Conservation (phyloP, 768 basidiomycete genomes). For the Trichaptum fuscoviolaceum region DNA sequence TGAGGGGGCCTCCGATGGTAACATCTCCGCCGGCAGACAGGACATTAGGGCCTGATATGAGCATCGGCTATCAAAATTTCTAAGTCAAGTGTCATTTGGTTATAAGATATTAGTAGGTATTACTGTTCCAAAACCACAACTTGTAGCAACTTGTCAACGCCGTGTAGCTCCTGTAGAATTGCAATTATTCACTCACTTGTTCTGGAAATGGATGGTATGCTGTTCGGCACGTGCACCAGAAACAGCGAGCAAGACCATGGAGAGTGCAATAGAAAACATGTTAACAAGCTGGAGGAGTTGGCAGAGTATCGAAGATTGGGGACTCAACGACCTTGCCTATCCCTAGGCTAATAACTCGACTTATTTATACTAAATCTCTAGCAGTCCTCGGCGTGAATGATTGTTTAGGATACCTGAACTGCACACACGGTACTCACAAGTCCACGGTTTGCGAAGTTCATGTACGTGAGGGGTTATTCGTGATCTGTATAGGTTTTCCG, state of each 20-base stretch:
- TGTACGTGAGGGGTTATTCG: background rate
- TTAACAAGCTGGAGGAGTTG: background rate
- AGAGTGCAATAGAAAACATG: background rate
- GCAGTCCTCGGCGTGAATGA: background rate
- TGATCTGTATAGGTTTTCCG: background rate
- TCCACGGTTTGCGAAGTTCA: background rate
- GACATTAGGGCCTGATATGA: slow-evolving; percentile 23
- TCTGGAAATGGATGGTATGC: slow-evolving; percentile 33
- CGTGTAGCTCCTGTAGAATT: background rate
- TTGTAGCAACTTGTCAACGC: slow-evolving; percentile 6
- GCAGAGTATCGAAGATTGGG: background rate
- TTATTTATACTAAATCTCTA: background rate
- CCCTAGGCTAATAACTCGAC: background rate
- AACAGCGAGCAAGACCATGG: slow-evolving; percentile 15
- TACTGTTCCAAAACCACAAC: slow-evolving; percentile 32
- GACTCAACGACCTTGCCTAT: background rate
- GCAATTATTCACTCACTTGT: slow-evolving; percentile 17
- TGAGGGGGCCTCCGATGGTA: slow-evolving; percentile 24
- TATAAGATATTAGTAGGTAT: slow-evolving; percentile 5
- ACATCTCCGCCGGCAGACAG: slow-evolving; percentile 28
- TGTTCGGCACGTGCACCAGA: slow-evolving; percentile 24
- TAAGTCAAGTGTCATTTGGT: background rate
- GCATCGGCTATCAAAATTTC: slow-evolving; percentile 16
- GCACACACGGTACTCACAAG: background rate
- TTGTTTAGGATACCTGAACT: background rate